phyloP scores from a whole-genome alignment of 164 flowering plant genomes.

The Vitis labrusca region DNA sequence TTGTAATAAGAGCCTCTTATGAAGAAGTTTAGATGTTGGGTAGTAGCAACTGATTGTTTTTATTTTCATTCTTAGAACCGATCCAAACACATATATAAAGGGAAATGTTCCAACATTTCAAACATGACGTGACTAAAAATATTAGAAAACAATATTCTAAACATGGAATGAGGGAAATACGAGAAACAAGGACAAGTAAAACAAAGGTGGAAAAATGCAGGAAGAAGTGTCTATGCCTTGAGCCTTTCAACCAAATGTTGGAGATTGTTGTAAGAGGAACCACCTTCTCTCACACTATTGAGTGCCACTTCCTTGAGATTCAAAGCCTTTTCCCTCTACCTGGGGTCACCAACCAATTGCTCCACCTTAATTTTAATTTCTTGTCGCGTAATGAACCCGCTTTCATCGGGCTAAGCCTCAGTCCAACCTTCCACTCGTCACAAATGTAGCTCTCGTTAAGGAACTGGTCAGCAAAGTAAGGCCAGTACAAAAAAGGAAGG shows the following conservation, averaged over 20 bases:
- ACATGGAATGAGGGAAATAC: too few species aligned
- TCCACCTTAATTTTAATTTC: slow-evolving; percentile 36
- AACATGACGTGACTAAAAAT: too few species aligned
- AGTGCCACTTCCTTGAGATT: slow-evolving; percentile 26
- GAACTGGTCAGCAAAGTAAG: slow-evolving; percentile 54
- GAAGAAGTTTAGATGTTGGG: too few species aligned
- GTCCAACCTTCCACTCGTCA: slow-evolving; percentile 52
- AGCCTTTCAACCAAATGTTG: slow-evolving; percentile 22
- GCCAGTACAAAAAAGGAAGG: slow-evolving; percentile 61
- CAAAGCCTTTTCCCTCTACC: slow-evolving; percentile 24
- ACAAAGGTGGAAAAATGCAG: too few species aligned
- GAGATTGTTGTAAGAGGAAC: slow-evolving; percentile 21
- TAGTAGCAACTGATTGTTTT: too few species aligned
- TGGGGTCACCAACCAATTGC: slow-evolving; percentile 23
- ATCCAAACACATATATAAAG: too few species aligned
- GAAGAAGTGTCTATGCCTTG: not conserved
- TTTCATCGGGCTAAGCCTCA: slow-evolving; percentile 22
- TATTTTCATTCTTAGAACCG: too few species aligned
- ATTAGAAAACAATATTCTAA: too few species aligned
- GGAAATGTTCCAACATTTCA: too few species aligned
- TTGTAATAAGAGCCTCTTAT: too few species aligned
- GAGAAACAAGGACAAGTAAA: too few species aligned
- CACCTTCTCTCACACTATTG: slow-evolving; percentile 28
- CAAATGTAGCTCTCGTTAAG: slow-evolving; percentile 36
- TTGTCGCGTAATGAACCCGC: slow-evolving; percentile 24